These are phyloP conservation scores for Diplosphaera chodatii DNA, from an alignment of 139 green algal genomes.

Conservation along the genomic window DNA sequence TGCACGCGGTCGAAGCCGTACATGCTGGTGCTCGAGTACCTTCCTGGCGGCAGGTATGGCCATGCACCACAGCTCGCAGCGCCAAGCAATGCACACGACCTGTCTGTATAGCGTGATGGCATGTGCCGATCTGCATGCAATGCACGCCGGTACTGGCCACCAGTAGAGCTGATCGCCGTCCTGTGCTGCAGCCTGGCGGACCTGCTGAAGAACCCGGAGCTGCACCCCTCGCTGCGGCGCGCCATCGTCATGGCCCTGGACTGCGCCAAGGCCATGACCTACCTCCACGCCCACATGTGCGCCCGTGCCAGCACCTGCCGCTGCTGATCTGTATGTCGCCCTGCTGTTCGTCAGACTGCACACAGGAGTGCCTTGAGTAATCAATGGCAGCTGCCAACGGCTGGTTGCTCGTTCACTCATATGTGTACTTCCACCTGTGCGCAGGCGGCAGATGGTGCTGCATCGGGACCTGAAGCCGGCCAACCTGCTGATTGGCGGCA, in stretches of 20 bases:
- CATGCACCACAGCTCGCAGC: slow-evolving; percentile 71
- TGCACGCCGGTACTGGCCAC: too few relatives aligned
- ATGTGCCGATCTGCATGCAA: too few relatives aligned
- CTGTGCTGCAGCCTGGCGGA: slow-evolving; percentile 3
- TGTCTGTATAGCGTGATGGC: too few relatives aligned
- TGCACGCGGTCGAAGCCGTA: slow-evolving; percentile 84
- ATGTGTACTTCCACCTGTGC: background rate
- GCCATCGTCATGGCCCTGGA: slow-evolving; percentile 75
- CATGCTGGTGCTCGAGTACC: slow-evolving; percentile 59
- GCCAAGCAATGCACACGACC: too few relatives aligned
- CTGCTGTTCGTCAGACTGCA: too few relatives aligned
- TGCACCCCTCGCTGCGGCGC: slow-evolving; percentile 23
- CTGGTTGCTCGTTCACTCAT: too few relatives aligned
- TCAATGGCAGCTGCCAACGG: too few relatives aligned
- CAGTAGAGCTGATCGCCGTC: too few relatives aligned
- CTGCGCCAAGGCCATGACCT: slow-evolving; percentile 73
- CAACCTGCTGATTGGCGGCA: slow-evolving; percentile 81
- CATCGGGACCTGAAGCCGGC: slow-evolving; percentile 82
- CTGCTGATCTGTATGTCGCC: too few relatives aligned
- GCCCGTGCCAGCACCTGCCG: too few relatives aligned
- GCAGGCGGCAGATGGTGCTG: slow-evolving; percentile 20
- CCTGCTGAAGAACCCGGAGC: slow-evolving; percentile 18
- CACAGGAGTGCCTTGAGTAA: too few relatives aligned
- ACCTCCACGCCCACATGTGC: slow-evolving; percentile 57
- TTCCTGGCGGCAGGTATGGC: slow-evolving; percentile 54